Conservation (phyloP, 2,329 filamentous ascomycete genomes). For the Aspergillus intermedius region DNA sequence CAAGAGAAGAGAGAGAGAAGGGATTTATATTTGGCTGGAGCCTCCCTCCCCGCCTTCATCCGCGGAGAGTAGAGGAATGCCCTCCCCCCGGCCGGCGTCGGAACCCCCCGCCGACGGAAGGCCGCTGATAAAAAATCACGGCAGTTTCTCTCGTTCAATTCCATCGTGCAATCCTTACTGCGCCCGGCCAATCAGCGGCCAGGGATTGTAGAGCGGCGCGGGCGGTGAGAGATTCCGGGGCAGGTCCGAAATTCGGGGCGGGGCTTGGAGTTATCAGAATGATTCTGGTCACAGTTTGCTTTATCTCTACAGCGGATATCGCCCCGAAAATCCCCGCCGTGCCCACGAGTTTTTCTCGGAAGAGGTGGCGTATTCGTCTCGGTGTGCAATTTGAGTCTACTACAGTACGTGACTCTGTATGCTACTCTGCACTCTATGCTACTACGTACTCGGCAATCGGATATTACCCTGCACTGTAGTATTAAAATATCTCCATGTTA, state of each 20-base stretch:
- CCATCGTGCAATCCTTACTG: not conserved
- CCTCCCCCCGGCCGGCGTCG: conserved; percentile 23
- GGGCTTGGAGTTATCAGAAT: conserved; percentile 24
- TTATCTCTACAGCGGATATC: conserved; percentile 23
- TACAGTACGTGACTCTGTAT: too few relatives aligned
- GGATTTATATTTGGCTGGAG: not conserved
- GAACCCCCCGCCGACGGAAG: conserved; percentile 13
- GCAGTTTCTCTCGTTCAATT: not conserved
- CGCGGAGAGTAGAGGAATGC: conserved; percentile 2
- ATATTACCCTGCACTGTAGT: too few relatives aligned
- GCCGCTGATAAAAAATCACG: not conserved
- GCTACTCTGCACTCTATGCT: too few relatives aligned
- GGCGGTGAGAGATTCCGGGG: not conserved
- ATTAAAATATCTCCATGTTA: too few relatives aligned
- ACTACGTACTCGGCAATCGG: too few relatives aligned
- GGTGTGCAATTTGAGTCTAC: not conserved
- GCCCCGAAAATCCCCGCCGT: conserved; percentile 1
- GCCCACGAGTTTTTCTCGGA: conserved; percentile 7
- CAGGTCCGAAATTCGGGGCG: conserved; percentile 27
- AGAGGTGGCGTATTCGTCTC: not conserved
- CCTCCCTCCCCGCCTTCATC: not conserved
- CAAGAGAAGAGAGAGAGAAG: conserved; percentile 10
- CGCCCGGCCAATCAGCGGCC: not conserved
- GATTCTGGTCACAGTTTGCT: conserved; percentile 30
- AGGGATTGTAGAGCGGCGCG: not conserved